Base-by-base conservation (phyloP, 768 basidiomycete species). In the Termitomyces sp. region DNA sequence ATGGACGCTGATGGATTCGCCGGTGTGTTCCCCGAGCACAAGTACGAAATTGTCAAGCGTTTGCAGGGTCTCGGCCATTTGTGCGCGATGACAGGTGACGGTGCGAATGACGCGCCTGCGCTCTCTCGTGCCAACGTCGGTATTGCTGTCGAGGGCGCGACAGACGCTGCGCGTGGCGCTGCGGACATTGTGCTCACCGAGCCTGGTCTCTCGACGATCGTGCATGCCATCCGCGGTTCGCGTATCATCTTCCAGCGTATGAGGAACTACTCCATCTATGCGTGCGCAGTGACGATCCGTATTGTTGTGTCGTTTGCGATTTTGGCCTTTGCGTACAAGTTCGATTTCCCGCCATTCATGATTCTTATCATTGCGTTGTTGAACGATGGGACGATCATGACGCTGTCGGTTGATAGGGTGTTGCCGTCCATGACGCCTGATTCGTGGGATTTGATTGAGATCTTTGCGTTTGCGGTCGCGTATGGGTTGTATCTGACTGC, bases 301-400 rank as follows among this genome's bases (percentile, higher is more conserved):
- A 96, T 98, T 72, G 95, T 98, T 63, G 91, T 97, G 63, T 96
- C 91, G 75, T 98, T 98, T 75, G 86, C 94, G 60, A 86, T 97
- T 76, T 80, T 98, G 70, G 91, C 92, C 44, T 98, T 98, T 72
- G 87, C 87, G 37, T 98, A 94, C 86, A 84, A 87, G 79, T 94
- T 96, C 75, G 90, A 97, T 73, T 98, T 98, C 93, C 96, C 96
- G 63, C 94, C 96, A 12, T 98, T 98, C 85, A 98, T 98, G 96
- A 86, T 98, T 64, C 89, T 98, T 71, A 92, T 98, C 72, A 94
- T 98, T 63, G 96, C 96, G 57, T 81, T 98, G 38, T 78, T 97
- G 64, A 98, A 98, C 73, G 96, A 98, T 69, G 96, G 96, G 69
- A 98, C 96, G 60, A 98, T 98, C 81, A 97, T 98, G 94, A 98